These are phyloP conservation scores for Calocera viscosa DNA, from an alignment of 768 basidiomycete genomes.

Conservation along the genomic window DNA sequence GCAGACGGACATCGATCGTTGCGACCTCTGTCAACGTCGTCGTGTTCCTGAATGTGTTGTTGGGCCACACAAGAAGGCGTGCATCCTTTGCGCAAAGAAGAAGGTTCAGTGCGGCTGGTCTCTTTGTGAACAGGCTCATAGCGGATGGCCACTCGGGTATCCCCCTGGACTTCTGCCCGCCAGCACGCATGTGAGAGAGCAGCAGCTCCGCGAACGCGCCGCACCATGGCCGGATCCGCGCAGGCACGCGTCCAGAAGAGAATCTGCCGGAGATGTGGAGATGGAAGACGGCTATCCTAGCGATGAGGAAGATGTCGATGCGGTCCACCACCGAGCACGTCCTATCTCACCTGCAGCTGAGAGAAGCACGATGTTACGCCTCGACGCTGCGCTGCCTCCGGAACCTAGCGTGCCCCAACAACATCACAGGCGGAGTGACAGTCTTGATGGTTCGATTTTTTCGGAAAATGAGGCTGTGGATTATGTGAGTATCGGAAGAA, in stretches of 20 bases:
- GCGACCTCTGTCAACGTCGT: background rate
- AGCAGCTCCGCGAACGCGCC: background rate
- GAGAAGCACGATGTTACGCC: background rate
- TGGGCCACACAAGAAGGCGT: background rate
- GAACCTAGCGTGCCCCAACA: background rate
- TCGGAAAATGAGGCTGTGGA: background rate
- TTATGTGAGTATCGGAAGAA: background rate
- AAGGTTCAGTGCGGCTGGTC: background rate
- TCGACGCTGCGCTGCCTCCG: background rate
- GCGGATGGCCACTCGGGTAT: background rate
- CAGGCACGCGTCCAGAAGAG: background rate
- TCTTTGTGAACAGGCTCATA: background rate
- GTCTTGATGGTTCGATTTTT: too few species aligned
- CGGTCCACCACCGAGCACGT: background rate
- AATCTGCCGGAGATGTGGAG: background rate
- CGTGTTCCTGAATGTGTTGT: background rate
- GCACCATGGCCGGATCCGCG: background rate
- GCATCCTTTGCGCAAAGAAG: constrained; percentile 4
- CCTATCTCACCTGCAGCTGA: background rate
- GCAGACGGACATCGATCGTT: background rate
- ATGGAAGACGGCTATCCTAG: background rate
- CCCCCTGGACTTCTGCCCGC: background rate
- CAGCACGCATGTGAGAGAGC: background rate
- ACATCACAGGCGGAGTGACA: background rate
- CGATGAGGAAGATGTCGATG: background rate